Percentiles rank a stretch among this genome's conserved stretches.
phyloP scores from a whole-genome alignment of 2,329 filamentous ascomycete genomes.

The Hirsutella thompsonii region DNA sequence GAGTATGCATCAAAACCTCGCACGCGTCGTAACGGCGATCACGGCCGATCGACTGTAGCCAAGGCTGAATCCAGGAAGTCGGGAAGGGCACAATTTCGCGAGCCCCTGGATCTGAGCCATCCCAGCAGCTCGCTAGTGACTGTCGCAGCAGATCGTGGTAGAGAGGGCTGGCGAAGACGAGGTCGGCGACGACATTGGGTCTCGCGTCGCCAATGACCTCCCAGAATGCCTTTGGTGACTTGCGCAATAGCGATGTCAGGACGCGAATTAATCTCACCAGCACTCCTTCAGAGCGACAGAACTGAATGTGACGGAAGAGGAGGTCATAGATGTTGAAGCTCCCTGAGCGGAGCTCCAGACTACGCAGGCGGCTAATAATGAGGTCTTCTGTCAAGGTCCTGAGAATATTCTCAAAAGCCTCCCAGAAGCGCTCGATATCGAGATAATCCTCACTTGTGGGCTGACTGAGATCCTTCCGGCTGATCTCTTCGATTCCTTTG shows the following conservation, averaged over 20 bases:
- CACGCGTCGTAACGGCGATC: conserved; percentile 70
- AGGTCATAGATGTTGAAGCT: conserved; percentile 53
- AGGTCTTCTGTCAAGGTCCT: conserved; percentile 58
- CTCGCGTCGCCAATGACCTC: conserved; percentile 73
- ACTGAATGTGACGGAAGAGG: conserved; percentile 41
- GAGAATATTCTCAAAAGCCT: conserved; percentile 62
- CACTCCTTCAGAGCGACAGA: conserved; percentile 38
- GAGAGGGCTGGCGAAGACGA: conserved; percentile 62
- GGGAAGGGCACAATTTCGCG: conserved; percentile 44
- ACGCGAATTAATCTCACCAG: conserved; percentile 58
- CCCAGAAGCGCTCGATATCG: conserved; percentile 64
- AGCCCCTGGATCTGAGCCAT: conserved; percentile 25
- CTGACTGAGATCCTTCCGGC: conserved; percentile 27
- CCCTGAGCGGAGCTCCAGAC: conserved; percentile 54
- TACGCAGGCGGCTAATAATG: conserved; percentile 65
- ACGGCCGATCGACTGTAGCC: conserved; percentile 64
- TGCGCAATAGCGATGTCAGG: conserved; percentile 58
- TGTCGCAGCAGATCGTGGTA: conserved; percentile 49
- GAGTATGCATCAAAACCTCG: conserved; percentile 61
- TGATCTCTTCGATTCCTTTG: conserved; percentile 50
- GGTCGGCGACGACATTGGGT: conserved; percentile 68
- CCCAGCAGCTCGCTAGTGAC: conserved; percentile 36
- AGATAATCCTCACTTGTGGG: conserved; percentile 21
- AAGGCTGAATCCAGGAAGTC: conserved; percentile 65
- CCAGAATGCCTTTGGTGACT: conserved; percentile 75